Evolutionary conservation across 2,329 filamentous ascomycete species (phyloP).

Genomic region (Colletotrichum endophyticum): DNA sequence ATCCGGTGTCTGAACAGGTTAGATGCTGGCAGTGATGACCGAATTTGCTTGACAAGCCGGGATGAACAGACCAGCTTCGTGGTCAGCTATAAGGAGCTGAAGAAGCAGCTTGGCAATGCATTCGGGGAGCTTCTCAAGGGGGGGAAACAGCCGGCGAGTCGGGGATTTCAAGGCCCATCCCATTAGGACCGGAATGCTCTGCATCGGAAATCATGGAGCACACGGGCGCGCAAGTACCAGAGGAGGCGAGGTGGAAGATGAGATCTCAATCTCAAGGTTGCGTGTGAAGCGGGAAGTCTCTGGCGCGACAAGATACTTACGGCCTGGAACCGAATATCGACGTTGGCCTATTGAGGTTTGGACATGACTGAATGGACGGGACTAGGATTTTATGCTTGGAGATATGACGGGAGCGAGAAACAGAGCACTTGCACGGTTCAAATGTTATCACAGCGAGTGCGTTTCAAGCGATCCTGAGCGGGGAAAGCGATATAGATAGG

Average conservation of each 20-base stretch:
- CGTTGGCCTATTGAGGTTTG: not conserved
- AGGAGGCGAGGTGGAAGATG: not conserved
- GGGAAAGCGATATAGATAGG: not conserved
- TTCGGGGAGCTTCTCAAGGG: constrained; percentile 64
- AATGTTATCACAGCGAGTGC: not conserved
- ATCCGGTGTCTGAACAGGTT: constrained; percentile 88
- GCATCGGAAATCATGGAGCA: not conserved
- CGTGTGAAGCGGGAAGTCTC: not conserved
- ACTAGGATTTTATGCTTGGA: not conserved
- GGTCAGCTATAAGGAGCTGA: constrained; percentile 89
- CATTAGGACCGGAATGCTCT: constrained; percentile 24
- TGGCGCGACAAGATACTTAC: not conserved
- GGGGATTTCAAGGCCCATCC: constrained; percentile 32
- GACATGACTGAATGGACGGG: not conserved
- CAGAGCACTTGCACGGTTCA: not conserved
- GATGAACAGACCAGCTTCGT: constrained; percentile 91
- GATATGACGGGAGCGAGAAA: not conserved
- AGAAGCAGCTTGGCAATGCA: constrained; percentile 62
- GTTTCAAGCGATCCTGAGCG: not conserved
- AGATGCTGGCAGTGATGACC: constrained; percentile 88
- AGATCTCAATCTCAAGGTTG: not conserved
- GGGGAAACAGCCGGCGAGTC: constrained; percentile 33
- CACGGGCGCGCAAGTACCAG: not conserved
- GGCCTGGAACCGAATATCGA: not conserved
- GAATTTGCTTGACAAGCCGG: constrained; percentile 82